phyloP scores from a whole-genome alignment of 768 basidiomycete species.

The Podaxis carcinomalis region DNA sequence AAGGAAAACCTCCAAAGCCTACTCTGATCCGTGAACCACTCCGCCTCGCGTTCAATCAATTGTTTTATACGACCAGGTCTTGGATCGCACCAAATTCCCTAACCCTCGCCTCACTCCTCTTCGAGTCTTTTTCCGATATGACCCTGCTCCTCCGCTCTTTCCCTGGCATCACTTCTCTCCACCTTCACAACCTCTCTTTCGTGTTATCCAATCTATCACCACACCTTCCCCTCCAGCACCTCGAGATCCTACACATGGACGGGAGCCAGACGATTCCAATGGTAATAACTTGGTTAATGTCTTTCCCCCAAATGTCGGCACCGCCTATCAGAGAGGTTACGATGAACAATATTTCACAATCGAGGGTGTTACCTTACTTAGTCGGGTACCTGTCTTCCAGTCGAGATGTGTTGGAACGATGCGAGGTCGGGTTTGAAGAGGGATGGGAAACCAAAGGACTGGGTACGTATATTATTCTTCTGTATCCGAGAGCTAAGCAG shows the following conservation, averaged over 20 bases:
- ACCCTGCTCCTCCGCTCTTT: conserved; percentile 1
- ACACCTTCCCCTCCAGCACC: background rate
- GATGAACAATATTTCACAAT: background rate
- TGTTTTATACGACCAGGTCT: background rate
- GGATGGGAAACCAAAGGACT: background rate
- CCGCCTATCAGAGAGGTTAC: background rate
- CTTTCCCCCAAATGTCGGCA: background rate
- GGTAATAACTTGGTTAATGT: background rate
- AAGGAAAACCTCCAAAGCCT: background rate
- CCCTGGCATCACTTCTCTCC: background rate
- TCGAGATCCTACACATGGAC: background rate
- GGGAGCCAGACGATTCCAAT: background rate
- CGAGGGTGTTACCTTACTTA: background rate
- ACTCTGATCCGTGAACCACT: background rate
- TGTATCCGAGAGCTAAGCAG: background rate
- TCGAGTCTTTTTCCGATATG: background rate
- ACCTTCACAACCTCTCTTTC: background rate
- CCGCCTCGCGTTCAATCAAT: background rate
- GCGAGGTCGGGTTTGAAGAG: background rate
- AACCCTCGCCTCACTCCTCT: background rate
- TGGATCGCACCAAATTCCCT: background rate
- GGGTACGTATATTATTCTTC: background rate
- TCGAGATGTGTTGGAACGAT: background rate
- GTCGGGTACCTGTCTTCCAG: background rate
- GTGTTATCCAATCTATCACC: background rate